Evolutionary conservation across 345 rosid species (phyloP).

Genomic region (Limnanthes douglasii): DNA sequence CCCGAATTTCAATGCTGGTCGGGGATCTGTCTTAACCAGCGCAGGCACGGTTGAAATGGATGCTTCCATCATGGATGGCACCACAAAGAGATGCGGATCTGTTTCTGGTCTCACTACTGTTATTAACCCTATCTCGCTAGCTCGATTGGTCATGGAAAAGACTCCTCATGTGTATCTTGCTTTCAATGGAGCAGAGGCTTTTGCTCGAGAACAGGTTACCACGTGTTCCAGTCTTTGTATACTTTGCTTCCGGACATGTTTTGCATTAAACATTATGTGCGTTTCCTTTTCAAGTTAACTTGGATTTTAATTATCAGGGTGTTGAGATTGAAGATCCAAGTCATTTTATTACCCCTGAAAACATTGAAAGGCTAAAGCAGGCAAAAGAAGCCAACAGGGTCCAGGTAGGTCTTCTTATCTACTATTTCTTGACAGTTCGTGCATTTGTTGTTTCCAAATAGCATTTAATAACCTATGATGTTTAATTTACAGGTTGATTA

Average conservation of each 20-base stretch:
- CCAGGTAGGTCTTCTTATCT: constrained; percentile 27
- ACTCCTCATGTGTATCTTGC: constrained; percentile 84
- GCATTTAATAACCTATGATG: too few relatives aligned
- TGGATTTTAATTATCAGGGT: constrained; percentile 27
- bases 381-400: constrained; percentile 72
- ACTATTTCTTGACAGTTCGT: too few relatives aligned
- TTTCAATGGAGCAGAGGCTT: constrained; percentile 81
- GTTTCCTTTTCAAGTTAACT: not conserved
- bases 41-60: constrained; percentile 92
- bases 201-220: constrained; percentile 81
- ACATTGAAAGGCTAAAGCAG: constrained; percentile 61
- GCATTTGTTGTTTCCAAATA: not conserved
- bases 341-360: constrained; percentile 64
- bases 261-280: too few relatives aligned
- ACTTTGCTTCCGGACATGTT: not conserved
- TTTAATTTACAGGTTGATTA: constrained; percentile 43
- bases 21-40: constrained; percentile 69
- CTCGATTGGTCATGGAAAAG: constrained; percentile 87
- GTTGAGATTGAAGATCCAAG: constrained; percentile 54
- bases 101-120: constrained; percentile 86
- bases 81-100: constrained; percentile 70
- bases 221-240: constrained; percentile 5
- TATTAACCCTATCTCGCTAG: constrained; percentile 65
- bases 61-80: constrained; percentile 94
- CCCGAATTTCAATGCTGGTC: constrained; percentile 81